A percentile compares a stretch with the other conserved stretches of the same genome.
phyloP scores from a whole-genome alignment of 768 basidiomycete genomes.

The Leccinum disarticulatum region DNA sequence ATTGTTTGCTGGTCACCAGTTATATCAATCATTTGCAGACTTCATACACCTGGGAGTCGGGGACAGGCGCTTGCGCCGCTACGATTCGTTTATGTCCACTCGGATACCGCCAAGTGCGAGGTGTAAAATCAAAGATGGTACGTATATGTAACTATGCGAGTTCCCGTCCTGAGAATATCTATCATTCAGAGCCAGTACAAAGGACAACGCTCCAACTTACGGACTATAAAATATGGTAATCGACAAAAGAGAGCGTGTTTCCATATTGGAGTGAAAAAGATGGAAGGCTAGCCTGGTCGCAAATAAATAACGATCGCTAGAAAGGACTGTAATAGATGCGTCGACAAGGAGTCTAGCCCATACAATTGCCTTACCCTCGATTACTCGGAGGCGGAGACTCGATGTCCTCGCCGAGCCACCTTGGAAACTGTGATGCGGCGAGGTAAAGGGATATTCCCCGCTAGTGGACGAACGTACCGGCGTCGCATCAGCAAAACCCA shows the following conservation, averaged over 20 bases:
- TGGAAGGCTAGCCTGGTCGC: no score
- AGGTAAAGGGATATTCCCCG: constrained; percentile 26
- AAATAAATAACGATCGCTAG: not conserved
- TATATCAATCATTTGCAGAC: no score
- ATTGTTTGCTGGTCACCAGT: no score
- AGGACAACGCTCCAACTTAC: constrained; percentile 19
- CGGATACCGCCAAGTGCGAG: no score
- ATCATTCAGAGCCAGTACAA: constrained; percentile 14
- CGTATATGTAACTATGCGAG: not conserved
- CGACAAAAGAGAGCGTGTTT: constrained; percentile 13
- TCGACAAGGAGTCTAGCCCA: not conserved
- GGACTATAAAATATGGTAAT: constrained; percentile 4
- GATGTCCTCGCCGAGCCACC: constrained; percentile 3
- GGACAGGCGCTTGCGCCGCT: no score
- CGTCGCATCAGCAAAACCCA: not conserved
- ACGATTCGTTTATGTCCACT: no score
- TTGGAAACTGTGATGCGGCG: constrained; percentile 26
- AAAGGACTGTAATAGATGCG: not conserved
- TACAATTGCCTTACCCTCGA: constrained; percentile 2
- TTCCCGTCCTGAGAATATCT: no score
- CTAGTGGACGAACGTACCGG: constrained; percentile 6
- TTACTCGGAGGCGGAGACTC: constrained; percentile 27
- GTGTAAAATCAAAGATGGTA: no score
- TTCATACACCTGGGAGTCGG: no score
- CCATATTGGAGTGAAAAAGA: not conserved